Conservation (phyloP, 140 eudicot genomes). For the Flaveria floridana region DNA sequence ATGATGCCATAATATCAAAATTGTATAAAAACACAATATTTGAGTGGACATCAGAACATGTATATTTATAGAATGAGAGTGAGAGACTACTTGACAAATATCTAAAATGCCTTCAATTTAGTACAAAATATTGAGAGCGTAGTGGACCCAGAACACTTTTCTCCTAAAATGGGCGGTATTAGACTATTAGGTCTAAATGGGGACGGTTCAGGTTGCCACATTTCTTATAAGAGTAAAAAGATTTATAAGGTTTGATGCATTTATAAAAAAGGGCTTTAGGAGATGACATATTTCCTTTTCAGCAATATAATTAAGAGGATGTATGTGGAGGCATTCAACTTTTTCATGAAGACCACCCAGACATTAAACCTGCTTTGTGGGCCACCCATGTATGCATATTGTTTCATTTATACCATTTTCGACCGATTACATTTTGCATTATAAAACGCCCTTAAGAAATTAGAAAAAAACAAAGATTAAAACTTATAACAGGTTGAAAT, state of each 20-base stretch:
- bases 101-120: slow-evolving; percentile 2
- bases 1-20: background rate
- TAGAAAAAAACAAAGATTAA: background rate
- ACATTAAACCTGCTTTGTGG: background rate
- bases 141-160: background rate
- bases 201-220: background rate
- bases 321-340: background rate
- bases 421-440: background rate
- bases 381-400: background rate
- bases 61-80: background rate
- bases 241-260: background rate
- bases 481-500: background rate
- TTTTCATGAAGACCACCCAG: background rate
- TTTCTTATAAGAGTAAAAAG: background rate
- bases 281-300: background rate
- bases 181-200: background rate
- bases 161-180: background rate
- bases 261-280: background rate
- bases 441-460: background rate
- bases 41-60: background rate
- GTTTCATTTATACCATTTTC: background rate
- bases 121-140: background rate
- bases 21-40: background rate
- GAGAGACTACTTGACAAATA: background rate
- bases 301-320: background rate